A percentile compares a stretch with the other conserved stretches of the same genome.
Evolutionary conservation across 129 eudicot genomes (phyloP).

Genomic region (Smallanthus sonchifolius): DNA sequence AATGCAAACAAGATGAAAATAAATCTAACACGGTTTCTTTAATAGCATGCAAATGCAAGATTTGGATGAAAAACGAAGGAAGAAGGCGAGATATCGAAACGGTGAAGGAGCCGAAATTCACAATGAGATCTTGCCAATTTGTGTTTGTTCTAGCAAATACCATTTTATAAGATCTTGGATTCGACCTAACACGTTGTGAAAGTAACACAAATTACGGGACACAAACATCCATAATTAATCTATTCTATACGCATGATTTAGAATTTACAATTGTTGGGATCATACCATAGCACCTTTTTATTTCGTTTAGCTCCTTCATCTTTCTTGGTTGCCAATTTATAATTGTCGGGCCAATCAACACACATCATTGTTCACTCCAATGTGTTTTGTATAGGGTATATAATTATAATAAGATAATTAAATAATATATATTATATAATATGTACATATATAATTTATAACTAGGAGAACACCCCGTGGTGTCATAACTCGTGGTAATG

Average conservation of each 20-base stretch:
- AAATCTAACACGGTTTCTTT: not conserved
- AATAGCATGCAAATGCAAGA: constrained; percentile 11
- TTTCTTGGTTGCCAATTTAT: too few species aligned
- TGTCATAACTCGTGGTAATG: too few species aligned
- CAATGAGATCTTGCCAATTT: constrained; percentile 5
- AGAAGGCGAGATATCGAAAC: constrained; percentile 21
- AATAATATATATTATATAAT: too few species aligned
- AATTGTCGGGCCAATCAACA: too few species aligned
- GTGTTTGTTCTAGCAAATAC: not conserved
- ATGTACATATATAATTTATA: too few species aligned
- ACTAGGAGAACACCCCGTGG: too few species aligned
- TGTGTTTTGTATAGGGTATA: too few species aligned
- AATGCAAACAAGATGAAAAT: constrained; percentile 4
- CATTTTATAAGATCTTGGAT: constrained; percentile 4
- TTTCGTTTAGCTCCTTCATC: too few species aligned
- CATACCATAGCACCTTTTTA: too few species aligned
- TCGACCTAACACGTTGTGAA: constrained; percentile 17
- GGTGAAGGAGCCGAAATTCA: constrained; percentile 20
- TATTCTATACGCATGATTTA: not conserved
- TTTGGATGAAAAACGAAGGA: constrained; percentile 12
- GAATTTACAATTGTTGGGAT: not conserved
- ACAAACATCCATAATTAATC: not conserved
- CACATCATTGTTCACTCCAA: too few species aligned
- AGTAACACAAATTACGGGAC: not conserved
- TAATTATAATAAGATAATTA: too few species aligned